phyloP scores from a whole-genome alignment of 129 eudicot genomes.

The Scalesia atractyloides region DNA sequence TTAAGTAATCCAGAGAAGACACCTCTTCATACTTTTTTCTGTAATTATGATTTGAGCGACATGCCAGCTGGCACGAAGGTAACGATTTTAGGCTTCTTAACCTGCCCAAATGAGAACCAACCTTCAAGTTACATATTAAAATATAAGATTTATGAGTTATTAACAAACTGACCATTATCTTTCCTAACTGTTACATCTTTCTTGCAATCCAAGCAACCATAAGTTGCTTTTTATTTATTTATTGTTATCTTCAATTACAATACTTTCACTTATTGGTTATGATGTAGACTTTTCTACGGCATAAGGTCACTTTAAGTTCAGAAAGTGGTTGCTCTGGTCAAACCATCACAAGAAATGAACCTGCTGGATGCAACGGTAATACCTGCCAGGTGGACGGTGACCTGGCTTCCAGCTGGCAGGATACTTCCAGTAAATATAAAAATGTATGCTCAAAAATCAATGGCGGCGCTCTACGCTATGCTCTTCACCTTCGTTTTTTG shows the following conservation, averaged over 20 bases:
- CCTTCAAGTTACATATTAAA: background rate
- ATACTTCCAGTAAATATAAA: constrained; percentile 38
- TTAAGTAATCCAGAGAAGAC: constrained; percentile 94
- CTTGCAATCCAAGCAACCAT: background rate
- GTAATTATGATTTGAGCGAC: constrained; percentile 83
- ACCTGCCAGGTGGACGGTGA: constrained; percentile 39
- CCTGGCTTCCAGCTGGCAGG: constrained; percentile 34
- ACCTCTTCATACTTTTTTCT: constrained; percentile 88
- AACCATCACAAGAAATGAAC: constrained; percentile 23
- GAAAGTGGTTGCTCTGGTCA: constrained; percentile 36
- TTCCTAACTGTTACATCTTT: background rate
- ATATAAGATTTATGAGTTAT: background rate
- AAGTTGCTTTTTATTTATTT: background rate
- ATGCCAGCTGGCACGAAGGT: constrained; percentile 97
- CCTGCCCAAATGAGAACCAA: constrained; percentile 2
- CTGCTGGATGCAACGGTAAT: constrained; percentile 31
- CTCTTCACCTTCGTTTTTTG: constrained; percentile 81
- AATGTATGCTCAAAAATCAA: constrained; percentile 48
- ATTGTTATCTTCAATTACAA: background rate
- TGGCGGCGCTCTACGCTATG: constrained; percentile 78
- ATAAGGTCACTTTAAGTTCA: constrained; percentile 57
- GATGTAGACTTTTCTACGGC: constrained; percentile 78
- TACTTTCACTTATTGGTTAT: background rate
- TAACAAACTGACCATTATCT: background rate
- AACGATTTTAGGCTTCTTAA: constrained; percentile 1